Conservation (phyloP, 768 basidiomycete species). For the Russula griseocarnosa region DNA sequence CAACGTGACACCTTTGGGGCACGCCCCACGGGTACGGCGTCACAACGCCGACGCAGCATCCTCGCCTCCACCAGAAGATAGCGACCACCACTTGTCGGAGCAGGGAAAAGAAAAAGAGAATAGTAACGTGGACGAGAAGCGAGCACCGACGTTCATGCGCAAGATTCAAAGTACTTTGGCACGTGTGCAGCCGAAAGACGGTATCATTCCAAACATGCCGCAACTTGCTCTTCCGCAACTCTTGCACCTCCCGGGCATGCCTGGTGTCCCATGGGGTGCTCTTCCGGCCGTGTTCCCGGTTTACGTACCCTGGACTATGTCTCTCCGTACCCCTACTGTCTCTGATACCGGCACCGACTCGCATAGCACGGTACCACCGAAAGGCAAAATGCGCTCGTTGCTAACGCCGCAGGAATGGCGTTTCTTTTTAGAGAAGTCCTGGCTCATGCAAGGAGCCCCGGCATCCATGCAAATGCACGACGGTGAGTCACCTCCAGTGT, state of each 20-base stretch:
- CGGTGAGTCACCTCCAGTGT: conserved; percentile 65
- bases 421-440: conserved; percentile 73
- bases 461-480: conserved; percentile 32
- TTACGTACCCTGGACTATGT: conserved; percentile 63
- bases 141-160: conserved; percentile 53
- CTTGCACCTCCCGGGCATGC: conserved; percentile 48
- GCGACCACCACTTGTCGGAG: conserved; percentile 1
- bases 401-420: conserved; percentile 53
- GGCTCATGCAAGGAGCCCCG: conserved; percentile 47
- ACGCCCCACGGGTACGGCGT: conserved; percentile 16
- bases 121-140: conserved; percentile 32
- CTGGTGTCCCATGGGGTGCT: conserved; percentile 39
- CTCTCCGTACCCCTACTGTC: conserved; percentile 52
- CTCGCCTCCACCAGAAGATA: conserved; percentile 17
- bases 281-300: conserved; percentile 80
- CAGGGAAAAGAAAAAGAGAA: conserved; percentile 27
- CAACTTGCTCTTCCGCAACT: conserved; percentile 40
- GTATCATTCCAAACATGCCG: conserved; percentile 53
- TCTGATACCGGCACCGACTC: conserved; percentile 21
- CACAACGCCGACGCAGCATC: conserved; percentile 15
- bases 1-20: conserved; percentile 13
- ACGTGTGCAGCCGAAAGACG: conserved; percentile 52
- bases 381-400: conserved; percentile 36
- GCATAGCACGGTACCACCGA: conserved; percentile 24
- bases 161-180: conserved; percentile 73